Evolutionary conservation across 2,329 filamentous ascomycete species (phyloP), one percentile per base, ranked within the genome.

Genomic region (Aspergillus puulaauensis): DNA sequence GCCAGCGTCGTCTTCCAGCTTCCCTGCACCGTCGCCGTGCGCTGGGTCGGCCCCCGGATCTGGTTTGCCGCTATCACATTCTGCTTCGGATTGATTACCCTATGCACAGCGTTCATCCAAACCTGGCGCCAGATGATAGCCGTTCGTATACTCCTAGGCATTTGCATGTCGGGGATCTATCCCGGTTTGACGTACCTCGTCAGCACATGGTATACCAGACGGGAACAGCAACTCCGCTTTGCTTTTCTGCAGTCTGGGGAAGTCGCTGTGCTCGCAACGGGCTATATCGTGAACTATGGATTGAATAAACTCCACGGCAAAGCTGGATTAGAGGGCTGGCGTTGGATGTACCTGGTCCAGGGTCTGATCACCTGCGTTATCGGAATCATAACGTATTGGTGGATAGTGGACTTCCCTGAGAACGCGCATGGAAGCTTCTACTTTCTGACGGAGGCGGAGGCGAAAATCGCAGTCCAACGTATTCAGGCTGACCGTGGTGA

Each of bases 371-470:
- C 86, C 4, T 80, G 80, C 58, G 56, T 85, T 21, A 73, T 90
- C 19, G 86, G 86, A 3, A 64, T 87, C 31, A 57, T 80, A 12
- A 88, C 86, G 0, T 89, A 86, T 66, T 87, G 85, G 79, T 89
- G 86, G 86, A 88, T 90, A 75, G 78, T 89, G 43, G 86, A 89
- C 66, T 89, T 90, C 61, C 86, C 86, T 0, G 86, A 89, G 63
- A 78, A 84, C 24, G 79, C 84, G 1, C 77, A 84, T 52, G 73
- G 73, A 12, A 86, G 82, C 51, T 82, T 85, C 62, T 76, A 69
- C 64, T 90, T 89, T 66, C 76, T 89, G 21, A 80, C 78, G 2
- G 67, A 78, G 7, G 74, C 79, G 17, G 86, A 89, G 68, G 80
- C 82, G 39, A 70, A 75, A n/a, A 66, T 88, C 3, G 85, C 83